phyloP scores from a whole-genome alignment of 345 rosid genomes.

The Lumnitzera littorea region DNA sequence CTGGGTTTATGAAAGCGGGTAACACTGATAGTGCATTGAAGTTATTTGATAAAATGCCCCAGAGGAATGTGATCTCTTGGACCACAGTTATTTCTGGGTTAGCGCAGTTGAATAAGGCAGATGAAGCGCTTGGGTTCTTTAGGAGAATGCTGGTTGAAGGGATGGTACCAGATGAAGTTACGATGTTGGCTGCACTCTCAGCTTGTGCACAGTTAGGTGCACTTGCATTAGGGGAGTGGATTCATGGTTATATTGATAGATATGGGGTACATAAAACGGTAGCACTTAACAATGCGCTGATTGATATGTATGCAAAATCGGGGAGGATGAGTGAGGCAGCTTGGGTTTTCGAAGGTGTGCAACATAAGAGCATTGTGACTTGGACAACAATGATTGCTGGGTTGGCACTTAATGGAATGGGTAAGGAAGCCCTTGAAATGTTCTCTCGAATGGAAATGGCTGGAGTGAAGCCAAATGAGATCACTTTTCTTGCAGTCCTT shows the following conservation, averaged over 20 bases:
- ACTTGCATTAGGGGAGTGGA: constrained; percentile 54
- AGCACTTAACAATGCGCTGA: constrained; percentile 50
- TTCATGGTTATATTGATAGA: constrained; percentile 31
- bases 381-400: constrained; percentile 76
- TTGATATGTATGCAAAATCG: constrained; percentile 71
- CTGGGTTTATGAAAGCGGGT: constrained; percentile 41
- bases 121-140: constrained; percentile 46
- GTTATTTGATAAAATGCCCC: constrained; percentile 52
- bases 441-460: constrained; percentile 53
- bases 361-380: constrained; percentile 39
- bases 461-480: constrained; percentile 40
- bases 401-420: constrained; percentile 58
- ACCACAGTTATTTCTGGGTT: constrained; percentile 62
- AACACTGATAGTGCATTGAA: constrained; percentile 32
- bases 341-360: constrained; percentile 38
- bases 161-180: constrained; percentile 59
- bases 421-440: constrained; percentile 54
- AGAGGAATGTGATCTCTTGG: constrained; percentile 57
- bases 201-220: constrained; percentile 68
- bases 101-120: constrained; percentile 36
- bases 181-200: constrained; percentile 54
- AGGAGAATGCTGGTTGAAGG: constrained; percentile 47
- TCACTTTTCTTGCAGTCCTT: constrained; percentile 70
- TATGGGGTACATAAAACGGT: constrained; percentile 26
- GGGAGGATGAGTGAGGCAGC: constrained; percentile 51